A percentile compares a stretch with the other conserved stretches of the same genome.
phyloP scores from a whole-genome alignment of 2,329 filamentous ascomycete species.

The Pyricularia grisea region DNA sequence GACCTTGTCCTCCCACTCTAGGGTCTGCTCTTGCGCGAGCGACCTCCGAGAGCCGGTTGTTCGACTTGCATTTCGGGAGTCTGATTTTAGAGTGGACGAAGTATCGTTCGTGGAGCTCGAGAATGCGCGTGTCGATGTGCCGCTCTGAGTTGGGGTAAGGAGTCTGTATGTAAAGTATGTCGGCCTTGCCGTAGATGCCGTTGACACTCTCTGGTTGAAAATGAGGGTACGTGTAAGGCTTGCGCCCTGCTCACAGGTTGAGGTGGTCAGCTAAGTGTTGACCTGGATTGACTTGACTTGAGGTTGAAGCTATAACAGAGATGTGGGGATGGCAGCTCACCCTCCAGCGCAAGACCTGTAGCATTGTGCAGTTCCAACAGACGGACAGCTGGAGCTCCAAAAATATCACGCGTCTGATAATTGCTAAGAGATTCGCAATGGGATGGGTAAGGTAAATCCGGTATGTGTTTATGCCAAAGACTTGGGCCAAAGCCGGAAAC shows the following conservation, averaged over 20 bases:
- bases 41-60: neutral
- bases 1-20: conserved; percentile 67
- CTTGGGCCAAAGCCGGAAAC: neutral
- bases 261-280: neutral
- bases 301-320: neutral
- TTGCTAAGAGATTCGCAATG: neutral
- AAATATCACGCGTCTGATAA: neutral
- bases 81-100: neutral
- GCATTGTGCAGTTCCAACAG: neutral
- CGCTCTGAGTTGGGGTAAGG: neutral
- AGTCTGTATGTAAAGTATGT: neutral
- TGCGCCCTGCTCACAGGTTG: neutral
- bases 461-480: neutral
- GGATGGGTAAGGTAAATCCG: neutral
- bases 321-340: neutral
- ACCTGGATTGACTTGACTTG: neutral
- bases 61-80: neutral
- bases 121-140: neutral
- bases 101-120: neutral
- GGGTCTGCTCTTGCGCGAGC: conserved; percentile 2
- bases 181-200: neutral
- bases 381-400: neutral
- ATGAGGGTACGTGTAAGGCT: neutral
- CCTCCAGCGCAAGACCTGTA: neutral
- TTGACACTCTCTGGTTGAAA: neutral